A percentile compares a stretch with the other conserved stretches of the same genome.
phyloP scores from a whole-genome alignment of 1,139 yeast species.

The Geotrichum aggregatum region DNA sequence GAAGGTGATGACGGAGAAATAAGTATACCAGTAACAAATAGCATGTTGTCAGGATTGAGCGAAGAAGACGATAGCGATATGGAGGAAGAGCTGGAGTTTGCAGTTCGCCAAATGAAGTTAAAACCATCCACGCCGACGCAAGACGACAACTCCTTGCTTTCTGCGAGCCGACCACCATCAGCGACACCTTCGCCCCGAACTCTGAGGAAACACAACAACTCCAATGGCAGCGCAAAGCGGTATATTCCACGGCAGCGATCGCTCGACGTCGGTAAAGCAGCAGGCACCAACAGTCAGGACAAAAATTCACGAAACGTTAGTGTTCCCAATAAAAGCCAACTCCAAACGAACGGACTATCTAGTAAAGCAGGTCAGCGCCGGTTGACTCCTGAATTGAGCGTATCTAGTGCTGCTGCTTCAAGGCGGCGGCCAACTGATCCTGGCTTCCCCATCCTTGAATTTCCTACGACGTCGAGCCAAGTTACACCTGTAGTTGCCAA shows the following conservation, averaged over 20 bases:
- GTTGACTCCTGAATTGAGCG: slow-evolving; percentile 4
- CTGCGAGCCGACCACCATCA: slow-evolving; percentile 24
- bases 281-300: not conserved
- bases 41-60: slow-evolving; percentile 24
- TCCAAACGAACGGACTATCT: not conserved
- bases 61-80: slow-evolving; percentile 40
- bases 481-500: not conserved
- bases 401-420: not conserved
- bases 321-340: slow-evolving; percentile 13
- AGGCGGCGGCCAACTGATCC: slow-evolving; percentile 14
- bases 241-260: slow-evolving; percentile 13
- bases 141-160: slow-evolving; percentile 21
- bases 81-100: slow-evolving; percentile 38
- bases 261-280: slow-evolving; percentile 8
- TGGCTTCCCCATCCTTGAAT: slow-evolving; percentile 7
- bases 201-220: slow-evolving; percentile 13
- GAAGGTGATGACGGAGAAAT: slow-evolving; percentile 12
- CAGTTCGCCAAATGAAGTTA: slow-evolving; percentile 33
- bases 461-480: not conserved
- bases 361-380: not conserved
- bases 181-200: slow-evolving; percentile 26
- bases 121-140: slow-evolving; percentile 23
- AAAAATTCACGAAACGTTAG: slow-evolving; percentile 12
- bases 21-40: slow-evolving; percentile 7
- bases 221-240: slow-evolving; percentile 11